Conservation (phyloP, 2,329 filamentous ascomycete genomes). For the Diplocarpon rosae region DNA sequence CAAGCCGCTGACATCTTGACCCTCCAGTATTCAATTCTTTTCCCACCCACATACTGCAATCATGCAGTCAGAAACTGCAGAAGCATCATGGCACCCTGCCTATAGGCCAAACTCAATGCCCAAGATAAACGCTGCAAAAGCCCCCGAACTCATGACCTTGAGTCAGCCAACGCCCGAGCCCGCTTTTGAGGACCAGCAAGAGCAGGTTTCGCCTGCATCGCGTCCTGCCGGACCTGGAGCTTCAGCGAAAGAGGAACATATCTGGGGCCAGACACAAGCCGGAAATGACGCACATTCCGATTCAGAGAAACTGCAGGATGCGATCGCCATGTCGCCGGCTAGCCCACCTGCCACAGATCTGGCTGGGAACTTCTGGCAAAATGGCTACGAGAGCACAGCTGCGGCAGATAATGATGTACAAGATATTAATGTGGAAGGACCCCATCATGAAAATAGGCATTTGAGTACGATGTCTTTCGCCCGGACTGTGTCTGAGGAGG, state of each 20-base stretch:
- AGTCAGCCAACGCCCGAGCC: conserved; percentile 4
- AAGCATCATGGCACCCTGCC: conserved; percentile 40
- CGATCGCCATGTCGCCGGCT: conserved; percentile 20
- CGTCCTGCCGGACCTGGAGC: neutral
- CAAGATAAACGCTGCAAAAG: conserved; percentile 13
- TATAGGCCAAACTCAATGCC: conserved; percentile 36
- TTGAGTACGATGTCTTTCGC: conserved; percentile 52
- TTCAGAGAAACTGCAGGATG: conserved; percentile 18
- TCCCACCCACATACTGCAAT: conserved; percentile 11
- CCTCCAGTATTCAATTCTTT: conserved; percentile 22
- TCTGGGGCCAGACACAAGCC: neutral
- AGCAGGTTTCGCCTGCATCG: conserved; percentile 1
- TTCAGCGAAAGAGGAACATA: conserved; percentile 1
- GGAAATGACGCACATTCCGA: conserved; percentile 17
- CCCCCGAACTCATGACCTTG: conserved; percentile 2
- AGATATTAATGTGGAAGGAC: conserved; percentile 17
- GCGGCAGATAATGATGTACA: conserved; percentile 11
- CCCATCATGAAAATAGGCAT: conserved; percentile 38
- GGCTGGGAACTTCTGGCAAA: conserved; percentile 18
- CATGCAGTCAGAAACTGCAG: conserved; percentile 35
- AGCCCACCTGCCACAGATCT: conserved; percentile 22
- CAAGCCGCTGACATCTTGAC: conserved; percentile 17
- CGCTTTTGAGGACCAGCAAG: conserved; percentile 5
- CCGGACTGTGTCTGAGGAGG: conserved; percentile 51
- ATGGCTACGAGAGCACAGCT: conserved; percentile 9